phyloP scores from a whole-genome alignment of 345 rosid species.

The Pugionium cornutum region DNA sequence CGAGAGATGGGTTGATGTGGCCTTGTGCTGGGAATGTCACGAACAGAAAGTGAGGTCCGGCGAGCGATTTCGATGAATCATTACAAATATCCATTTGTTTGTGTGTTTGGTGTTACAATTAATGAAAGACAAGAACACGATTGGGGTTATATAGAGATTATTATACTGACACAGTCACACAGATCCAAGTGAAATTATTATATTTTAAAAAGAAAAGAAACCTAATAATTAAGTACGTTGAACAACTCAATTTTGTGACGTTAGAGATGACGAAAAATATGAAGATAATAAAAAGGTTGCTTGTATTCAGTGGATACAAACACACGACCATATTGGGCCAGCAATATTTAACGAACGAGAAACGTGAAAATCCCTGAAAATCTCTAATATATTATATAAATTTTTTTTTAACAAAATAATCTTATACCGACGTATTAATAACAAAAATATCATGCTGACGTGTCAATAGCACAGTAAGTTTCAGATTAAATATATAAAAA shows the following conservation, averaged over 20 bases:
- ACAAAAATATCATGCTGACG: no score
- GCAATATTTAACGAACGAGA: no score
- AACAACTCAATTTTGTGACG: conserved; percentile 31
- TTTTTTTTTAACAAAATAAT: no score
- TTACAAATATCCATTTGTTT: background rate
- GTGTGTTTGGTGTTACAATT: background rate
- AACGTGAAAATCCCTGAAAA: no score
- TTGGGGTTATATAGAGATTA: conserved; percentile 6
- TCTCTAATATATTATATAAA: no score
- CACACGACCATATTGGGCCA: background rate
- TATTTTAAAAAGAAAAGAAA: background rate
- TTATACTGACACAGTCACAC: background rate
- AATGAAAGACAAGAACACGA: background rate
- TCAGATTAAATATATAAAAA: no score
- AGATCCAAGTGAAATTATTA: conserved; percentile 18
- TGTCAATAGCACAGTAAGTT: no score
- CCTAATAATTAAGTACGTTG: background rate
- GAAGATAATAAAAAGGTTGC: background rate
- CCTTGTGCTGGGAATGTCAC: conserved; percentile 61
- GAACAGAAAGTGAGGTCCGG: conserved; percentile 49
- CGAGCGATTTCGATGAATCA: background rate
- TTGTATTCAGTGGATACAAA: conserved; percentile 20
- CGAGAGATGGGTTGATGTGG: conserved; percentile 64
- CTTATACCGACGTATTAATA: no score
- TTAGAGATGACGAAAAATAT: conserved; percentile 37